Percentiles rank a stretch among this genome's conserved stretches.
These are phyloP conservation scores for Rhinocladiella similis DNA, from an alignment of 2,329 filamentous ascomycete genomes.

Conservation along the genomic window DNA sequence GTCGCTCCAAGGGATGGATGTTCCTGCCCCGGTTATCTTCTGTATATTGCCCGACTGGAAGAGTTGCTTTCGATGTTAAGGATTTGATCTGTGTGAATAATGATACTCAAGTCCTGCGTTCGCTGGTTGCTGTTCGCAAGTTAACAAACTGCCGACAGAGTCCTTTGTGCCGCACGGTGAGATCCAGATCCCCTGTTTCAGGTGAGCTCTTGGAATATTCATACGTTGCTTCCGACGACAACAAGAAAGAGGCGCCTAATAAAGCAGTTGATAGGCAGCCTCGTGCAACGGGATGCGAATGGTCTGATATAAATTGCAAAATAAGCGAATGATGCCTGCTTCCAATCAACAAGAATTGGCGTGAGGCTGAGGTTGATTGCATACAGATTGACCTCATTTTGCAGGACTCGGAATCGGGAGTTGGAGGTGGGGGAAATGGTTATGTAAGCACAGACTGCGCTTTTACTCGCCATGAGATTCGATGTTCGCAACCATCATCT, in stretches of 20 bases:
- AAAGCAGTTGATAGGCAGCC: conserved; percentile 4
- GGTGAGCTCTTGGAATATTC: background rate
- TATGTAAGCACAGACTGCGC: background rate
- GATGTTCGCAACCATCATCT: background rate
- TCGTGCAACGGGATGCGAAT: background rate
- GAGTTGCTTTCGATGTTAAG: no score
- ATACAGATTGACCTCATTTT: conserved; percentile 20
- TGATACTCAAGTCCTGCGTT: no score
- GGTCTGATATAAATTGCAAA: background rate
- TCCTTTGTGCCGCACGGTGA: background rate
- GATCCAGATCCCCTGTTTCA: background rate
- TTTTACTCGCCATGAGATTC: no score
- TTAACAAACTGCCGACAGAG: background rate
- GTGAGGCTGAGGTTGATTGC: conserved; percentile 8
- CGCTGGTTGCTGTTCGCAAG: background rate
- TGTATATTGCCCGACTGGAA: no score
- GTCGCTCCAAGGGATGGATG: background rate
- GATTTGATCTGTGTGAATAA: no score
- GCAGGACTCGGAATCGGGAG: conserved; percentile 4
- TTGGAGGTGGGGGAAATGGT: background rate
- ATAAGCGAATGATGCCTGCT: conserved; percentile 16
- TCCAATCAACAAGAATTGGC: conserved; percentile 17
- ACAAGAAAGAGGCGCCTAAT: no score
- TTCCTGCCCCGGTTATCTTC: background rate
- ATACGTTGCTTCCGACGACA: background rate